phyloP scores from a whole-genome alignment of 805 yeast genomes.

The Starmerella apis region DNA sequence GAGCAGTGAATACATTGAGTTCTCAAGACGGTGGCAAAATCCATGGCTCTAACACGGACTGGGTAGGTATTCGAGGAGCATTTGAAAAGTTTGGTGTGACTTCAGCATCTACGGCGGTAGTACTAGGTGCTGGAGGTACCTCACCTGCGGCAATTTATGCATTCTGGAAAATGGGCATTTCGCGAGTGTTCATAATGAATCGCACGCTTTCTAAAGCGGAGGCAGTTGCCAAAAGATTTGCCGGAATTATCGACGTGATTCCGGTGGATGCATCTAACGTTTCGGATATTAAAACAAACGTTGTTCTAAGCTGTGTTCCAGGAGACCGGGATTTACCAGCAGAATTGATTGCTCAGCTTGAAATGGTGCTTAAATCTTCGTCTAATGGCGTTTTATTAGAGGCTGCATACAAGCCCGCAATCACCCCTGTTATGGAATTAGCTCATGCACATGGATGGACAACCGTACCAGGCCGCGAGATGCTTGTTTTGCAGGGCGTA shows the following conservation, averaged over 20 bases:
- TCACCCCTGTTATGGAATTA: slow-evolving; percentile 74
- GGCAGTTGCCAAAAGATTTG: slow-evolving; percentile 52
- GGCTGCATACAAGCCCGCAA: slow-evolving; percentile 86
- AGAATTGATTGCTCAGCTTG: slow-evolving; percentile 10
- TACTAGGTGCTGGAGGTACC: slow-evolving; percentile 97
- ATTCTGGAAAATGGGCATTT: slow-evolving; percentile 64
- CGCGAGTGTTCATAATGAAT: slow-evolving; percentile 65
- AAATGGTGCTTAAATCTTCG: slow-evolving; percentile 25
- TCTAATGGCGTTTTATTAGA: slow-evolving; percentile 54
- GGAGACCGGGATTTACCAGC: slow-evolving; percentile 20
- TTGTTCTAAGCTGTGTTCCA: slow-evolving; percentile 29
- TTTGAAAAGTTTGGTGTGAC: slow-evolving; percentile 51
- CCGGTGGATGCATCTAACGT: slow-evolving; percentile 50
- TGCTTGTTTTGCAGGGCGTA: slow-evolving; percentile 89
- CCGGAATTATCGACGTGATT: slow-evolving; percentile 35
- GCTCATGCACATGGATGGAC: slow-evolving; percentile 62
- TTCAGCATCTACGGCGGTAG: slow-evolving; percentile 46
- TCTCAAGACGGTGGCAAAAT: slow-evolving; percentile 44
- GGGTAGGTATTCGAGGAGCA: slow-evolving; percentile 75
- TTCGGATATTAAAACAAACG: slow-evolving; percentile 37
- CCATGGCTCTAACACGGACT: slow-evolving; percentile 87
- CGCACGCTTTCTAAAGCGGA: slow-evolving; percentile 60
- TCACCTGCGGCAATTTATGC: slow-evolving; percentile 92
- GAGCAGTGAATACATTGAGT: slow-evolving; percentile 85
- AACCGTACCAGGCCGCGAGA: slow-evolving; percentile 82